These are phyloP conservation scores for Thamnidium elegans DNA, from an alignment of 192 early-diverging fungal species.

Conservation along the genomic window DNA sequence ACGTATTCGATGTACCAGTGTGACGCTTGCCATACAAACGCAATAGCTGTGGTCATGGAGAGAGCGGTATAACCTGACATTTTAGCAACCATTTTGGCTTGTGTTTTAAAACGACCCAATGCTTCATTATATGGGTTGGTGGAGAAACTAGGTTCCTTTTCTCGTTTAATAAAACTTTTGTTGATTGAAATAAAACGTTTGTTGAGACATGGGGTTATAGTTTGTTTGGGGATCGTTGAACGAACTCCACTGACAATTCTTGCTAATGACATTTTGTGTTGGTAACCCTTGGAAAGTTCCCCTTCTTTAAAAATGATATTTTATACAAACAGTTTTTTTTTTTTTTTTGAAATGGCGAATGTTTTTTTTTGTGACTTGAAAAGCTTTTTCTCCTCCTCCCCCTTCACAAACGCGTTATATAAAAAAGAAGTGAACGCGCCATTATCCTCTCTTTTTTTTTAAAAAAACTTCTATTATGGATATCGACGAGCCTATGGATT, in stretches of 20 bases:
- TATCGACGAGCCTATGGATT: slow-evolving; percentile 3
- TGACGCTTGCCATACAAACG: slow-evolving; percentile 39
- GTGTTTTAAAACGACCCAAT: slow-evolving; percentile 14
- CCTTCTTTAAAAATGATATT: too few relatives aligned
- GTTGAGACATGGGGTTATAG: not conserved
- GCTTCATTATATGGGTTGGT: slow-evolving; percentile 28
- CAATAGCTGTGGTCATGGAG: slow-evolving; percentile 32
- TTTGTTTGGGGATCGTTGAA: not conserved
- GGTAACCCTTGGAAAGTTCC: not conserved
- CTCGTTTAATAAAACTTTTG: not conserved
- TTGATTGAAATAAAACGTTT: not conserved
- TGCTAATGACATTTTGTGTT: not conserved
- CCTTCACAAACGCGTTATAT: not conserved
- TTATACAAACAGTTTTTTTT: not conserved
- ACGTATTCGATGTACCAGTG: slow-evolving; percentile 56
- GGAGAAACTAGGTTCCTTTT: slow-evolving; percentile 10
- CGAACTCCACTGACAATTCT: not conserved
- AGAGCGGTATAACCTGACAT: slow-evolving; percentile 28
- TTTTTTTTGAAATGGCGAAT: not conserved
- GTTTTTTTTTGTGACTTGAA: not conserved
- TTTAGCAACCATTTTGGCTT: slow-evolving; percentile 29
- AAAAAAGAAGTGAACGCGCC: not conserved
- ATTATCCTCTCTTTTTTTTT: slow-evolving; percentile 2
- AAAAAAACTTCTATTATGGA: slow-evolving; percentile 7
- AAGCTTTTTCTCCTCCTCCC: not conserved